Conservation (phyloP, 2,329 filamentous ascomycete genomes). For the Sporothrix brunneoviolacea region DNA sequence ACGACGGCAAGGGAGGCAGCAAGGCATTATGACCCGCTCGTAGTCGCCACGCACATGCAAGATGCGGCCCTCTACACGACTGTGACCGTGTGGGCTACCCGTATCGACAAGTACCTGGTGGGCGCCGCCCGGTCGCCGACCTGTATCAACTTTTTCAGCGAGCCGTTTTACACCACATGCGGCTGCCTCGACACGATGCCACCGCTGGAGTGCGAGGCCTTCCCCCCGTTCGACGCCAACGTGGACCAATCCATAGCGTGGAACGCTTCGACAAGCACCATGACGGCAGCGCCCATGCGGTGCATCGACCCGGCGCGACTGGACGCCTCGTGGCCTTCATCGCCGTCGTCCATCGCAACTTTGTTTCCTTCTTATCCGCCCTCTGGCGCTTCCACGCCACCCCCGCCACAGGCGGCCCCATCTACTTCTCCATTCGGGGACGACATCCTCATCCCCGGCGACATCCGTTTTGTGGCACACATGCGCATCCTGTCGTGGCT, state of each 20-base stretch:
- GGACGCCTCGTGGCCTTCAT: background rate
- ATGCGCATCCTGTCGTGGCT: constrained; percentile 20
- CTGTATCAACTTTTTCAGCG: constrained; percentile 17
- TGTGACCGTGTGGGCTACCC: constrained; percentile 17
- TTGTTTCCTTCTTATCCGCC: too few relatives aligned
- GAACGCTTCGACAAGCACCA: constrained; percentile 15
- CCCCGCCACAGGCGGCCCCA: background rate
- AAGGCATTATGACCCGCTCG: background rate
- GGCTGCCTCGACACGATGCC: constrained; percentile 10
- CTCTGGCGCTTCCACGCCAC: background rate
- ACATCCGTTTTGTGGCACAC: constrained; percentile 20
- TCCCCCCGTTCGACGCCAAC: background rate
- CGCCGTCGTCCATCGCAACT: background rate
- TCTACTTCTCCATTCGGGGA: background rate
- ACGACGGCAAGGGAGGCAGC: too few relatives aligned
- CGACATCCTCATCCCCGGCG: constrained; percentile 17
- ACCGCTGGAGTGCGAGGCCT: constrained; percentile 10
- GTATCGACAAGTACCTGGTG: constrained; percentile 18
- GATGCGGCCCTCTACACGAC: constrained; percentile 19
- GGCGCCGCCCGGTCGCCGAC: constrained; percentile 13
- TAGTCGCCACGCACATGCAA: constrained; percentile 14
- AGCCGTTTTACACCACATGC: constrained; percentile 18
- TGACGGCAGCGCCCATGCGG: constrained; percentile 13
- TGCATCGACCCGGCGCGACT: background rate
- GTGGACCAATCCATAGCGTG: constrained; percentile 12